Evolutionary conservation across 306 rosid species (phyloP).

Genomic region (Crotalaria pallida): DNA sequence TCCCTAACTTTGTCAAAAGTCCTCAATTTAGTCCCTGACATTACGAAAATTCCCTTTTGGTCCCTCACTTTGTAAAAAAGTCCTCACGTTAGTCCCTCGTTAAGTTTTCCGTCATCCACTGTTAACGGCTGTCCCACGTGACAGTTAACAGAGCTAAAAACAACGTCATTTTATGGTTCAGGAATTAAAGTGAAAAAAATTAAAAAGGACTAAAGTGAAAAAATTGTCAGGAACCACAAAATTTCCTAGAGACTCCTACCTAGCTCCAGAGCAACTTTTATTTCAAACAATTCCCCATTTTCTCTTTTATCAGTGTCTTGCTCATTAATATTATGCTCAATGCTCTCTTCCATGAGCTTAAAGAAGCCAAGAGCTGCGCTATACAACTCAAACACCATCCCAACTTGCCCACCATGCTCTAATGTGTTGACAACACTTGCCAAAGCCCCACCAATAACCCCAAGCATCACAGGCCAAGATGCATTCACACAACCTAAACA

Average conservation of each 20-base stretch:
- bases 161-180: too few relatives aligned
- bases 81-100: too few relatives aligned
- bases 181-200: too few relatives aligned
- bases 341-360: conserved; percentile 58
- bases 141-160: too few relatives aligned
- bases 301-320: conserved; percentile 45
- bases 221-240: too few relatives aligned
- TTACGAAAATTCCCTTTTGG: too few relatives aligned
- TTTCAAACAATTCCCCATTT: conserved; percentile 57
- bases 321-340: conserved; percentile 41
- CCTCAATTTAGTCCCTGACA: too few relatives aligned
- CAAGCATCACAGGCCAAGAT: conserved; percentile 45
- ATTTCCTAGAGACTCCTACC: conserved; percentile 64
- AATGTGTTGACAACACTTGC: conserved; percentile 55
- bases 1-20: too few relatives aligned
- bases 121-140: too few relatives aligned
- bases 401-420: conserved; percentile 82
- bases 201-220: too few relatives aligned
- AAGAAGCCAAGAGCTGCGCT: conserved; percentile 50
- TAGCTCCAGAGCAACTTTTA: conserved; percentile 57
- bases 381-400: conserved; percentile 81
- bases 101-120: too few relatives aligned
- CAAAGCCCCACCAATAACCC: conserved; percentile 54
- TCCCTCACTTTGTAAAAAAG: too few relatives aligned
- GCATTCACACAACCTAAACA: conserved; percentile 30